A percentile compares a stretch with the other conserved stretches of the same genome.
Conservation (phyloP, 345 rosid species). For the Adansonia digitata region DNA sequence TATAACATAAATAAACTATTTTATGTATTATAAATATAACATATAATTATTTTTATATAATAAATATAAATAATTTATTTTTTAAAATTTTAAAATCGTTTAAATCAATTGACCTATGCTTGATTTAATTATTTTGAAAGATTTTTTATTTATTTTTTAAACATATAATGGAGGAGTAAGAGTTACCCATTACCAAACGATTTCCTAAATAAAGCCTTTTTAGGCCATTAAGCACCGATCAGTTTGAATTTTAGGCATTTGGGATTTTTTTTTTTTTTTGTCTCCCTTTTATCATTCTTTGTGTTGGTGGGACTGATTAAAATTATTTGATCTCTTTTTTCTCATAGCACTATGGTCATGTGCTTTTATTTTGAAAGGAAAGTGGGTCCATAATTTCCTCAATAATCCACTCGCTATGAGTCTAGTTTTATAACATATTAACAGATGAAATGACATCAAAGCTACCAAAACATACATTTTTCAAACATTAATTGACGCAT, state of each 20-base stretch:
- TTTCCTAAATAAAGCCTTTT: background rate
- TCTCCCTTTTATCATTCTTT: background rate
- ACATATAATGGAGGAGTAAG: background rate
- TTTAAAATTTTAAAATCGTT: too few species aligned
- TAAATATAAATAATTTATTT: too few species aligned
- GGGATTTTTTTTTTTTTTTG: background rate
- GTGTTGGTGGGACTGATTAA: background rate
- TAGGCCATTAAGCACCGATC: background rate
- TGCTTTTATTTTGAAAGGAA: background rate
- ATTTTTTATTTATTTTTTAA: too few species aligned
- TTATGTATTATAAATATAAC: too few species aligned
- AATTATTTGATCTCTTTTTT: background rate
- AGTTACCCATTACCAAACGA: background rate
- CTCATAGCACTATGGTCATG: background rate
- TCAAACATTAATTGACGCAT: background rate
- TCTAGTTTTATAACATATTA: background rate
- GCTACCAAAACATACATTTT: background rate
- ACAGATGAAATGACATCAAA: background rate
- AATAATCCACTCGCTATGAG: background rate
- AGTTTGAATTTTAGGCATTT: background rate
- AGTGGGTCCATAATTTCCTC: constrained; percentile 2
- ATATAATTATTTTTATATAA: too few species aligned
- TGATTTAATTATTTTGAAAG: too few species aligned
- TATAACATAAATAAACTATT: too few species aligned
- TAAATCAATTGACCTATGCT: too few species aligned